Conservation (phyloP, 768 basidiomycete species). For the Coprinellus micaceus region DNA sequence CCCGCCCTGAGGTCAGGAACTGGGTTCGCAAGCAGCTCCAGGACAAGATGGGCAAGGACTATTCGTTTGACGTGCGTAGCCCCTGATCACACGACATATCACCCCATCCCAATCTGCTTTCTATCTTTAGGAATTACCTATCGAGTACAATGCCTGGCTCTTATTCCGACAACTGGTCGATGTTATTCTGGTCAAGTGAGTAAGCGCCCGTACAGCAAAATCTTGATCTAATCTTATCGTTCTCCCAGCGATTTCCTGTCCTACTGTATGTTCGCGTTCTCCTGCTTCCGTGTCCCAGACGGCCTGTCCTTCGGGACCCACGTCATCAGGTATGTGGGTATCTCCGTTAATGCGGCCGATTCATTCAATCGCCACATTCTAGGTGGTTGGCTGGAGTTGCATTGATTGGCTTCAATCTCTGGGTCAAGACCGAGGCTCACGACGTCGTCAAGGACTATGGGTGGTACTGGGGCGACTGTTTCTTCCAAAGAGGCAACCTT, state of each 20-base stretch:
- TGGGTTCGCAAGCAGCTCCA: slow-evolving; percentile 88
- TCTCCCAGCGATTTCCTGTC: slow-evolving; percentile 80
- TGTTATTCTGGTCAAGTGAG: slow-evolving; percentile 91
- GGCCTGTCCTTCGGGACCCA: slow-evolving; percentile 73
- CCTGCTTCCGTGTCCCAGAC: slow-evolving; percentile 84
- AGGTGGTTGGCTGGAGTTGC: slow-evolving; percentile 87
- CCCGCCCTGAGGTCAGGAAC: slow-evolving; percentile 55
- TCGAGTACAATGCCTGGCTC: slow-evolving; percentile 96
- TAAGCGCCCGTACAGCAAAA: slow-evolving; percentile 13
- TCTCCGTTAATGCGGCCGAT: background rate
- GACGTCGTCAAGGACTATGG: slow-evolving; percentile 97
- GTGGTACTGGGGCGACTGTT: slow-evolving; percentile 95
- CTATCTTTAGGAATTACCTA: slow-evolving; percentile 64
- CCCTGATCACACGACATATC: no score
- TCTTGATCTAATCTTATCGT: slow-evolving; percentile 8
- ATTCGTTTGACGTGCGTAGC: slow-evolving; percentile 84
- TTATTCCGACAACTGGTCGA: slow-evolving; percentile 95
- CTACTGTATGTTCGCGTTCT: slow-evolving; percentile 92
- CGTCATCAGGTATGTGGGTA: slow-evolving; percentile 59
- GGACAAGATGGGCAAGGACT: slow-evolving; percentile 93
- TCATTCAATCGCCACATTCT: slow-evolving; percentile 5
- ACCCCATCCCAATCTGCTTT: slow-evolving; percentile 3
- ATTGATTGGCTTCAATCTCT: slow-evolving; percentile 91
- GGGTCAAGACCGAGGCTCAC: slow-evolving; percentile 98
- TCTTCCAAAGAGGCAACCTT: slow-evolving; percentile 88